A percentile compares a stretch with the other conserved stretches of the same genome.
Conservation (phyloP, 2,329 filamentous ascomycete genomes). For the Biscogniauxia marginata region DNA sequence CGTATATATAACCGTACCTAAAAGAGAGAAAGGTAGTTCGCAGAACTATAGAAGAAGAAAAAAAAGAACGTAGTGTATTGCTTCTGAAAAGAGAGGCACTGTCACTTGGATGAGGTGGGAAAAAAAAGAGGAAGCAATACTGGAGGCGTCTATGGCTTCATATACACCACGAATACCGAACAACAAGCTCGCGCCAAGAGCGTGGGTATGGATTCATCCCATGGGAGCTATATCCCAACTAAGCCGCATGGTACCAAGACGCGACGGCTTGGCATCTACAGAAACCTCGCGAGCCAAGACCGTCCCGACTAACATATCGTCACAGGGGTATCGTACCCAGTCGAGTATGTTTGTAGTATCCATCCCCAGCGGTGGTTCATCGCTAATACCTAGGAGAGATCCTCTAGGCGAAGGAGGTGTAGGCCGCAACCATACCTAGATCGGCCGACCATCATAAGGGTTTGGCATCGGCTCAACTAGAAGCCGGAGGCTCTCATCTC, state of each 20-base stretch:
- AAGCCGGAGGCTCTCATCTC: conserved; percentile 15
- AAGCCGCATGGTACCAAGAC: conserved; percentile 6
- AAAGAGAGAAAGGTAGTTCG: conserved; percentile 26
- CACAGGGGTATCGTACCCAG: conserved; percentile 9
- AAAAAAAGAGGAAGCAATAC: conserved; percentile 2
- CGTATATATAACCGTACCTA: conserved; percentile 7
- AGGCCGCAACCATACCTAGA: not conserved
- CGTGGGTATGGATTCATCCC: not conserved
- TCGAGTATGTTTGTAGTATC: too few relatives aligned
- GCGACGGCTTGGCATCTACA: conserved; percentile 9
- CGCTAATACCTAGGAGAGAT: not conserved
- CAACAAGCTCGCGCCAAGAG: not conserved
- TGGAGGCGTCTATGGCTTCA: conserved; percentile 13
- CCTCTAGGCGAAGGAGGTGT: not conserved
- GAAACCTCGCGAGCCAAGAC: conserved; percentile 17
- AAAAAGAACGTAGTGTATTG: conserved; percentile 28
- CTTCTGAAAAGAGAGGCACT: conserved; percentile 25
- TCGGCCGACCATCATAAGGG: not conserved
- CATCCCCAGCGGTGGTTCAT: not conserved
- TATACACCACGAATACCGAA: conserved; percentile 24
- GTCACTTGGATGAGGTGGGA: conserved; percentile 27
- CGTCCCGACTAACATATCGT: conserved; percentile 26
- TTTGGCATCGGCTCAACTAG: conserved; percentile 8
- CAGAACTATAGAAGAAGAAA: conserved; percentile 28
- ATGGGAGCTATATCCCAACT: not conserved